A percentile compares a stretch with the other conserved stretches of the same genome.
phyloP scores from a whole-genome alignment of 1,284 basidiomycete species.

The Leccinum pachyderme region DNA sequence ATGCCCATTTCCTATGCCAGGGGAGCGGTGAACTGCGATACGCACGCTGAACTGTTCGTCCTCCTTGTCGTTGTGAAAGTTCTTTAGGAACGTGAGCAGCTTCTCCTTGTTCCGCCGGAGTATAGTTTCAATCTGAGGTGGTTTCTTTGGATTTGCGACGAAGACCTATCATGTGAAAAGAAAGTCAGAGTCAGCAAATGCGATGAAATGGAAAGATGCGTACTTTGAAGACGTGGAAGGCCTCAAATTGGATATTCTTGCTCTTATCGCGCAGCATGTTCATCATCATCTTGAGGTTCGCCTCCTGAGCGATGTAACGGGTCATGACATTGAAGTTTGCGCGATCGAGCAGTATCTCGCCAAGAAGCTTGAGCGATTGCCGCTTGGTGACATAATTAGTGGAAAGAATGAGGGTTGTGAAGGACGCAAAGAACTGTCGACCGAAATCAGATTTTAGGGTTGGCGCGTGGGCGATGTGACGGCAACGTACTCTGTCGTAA shows the following conservation, averaged over 20 bases:
- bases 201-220: background rate
- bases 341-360: conserved; percentile 95
- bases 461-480: conserved; percentile 2
- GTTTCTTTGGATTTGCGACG: conserved; percentile 99
- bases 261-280: conserved; percentile 96
- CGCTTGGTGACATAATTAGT: conserved; percentile 99
- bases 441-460: background rate
- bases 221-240: conserved; percentile 99
- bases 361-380: conserved; percentile 96
- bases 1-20: background rate
- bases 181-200: background rate
- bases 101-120: conserved; percentile 93
- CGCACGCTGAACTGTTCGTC: conserved; percentile 91
- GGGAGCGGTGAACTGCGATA: conserved; percentile 1
- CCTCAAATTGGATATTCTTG: conserved; percentile 99
- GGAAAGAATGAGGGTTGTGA: conserved; percentile 89
- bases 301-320: conserved; percentile 89
- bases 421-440: conserved; percentile 88
- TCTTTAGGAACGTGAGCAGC: conserved; percentile 83
- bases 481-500: conserved; percentile 79
- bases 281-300: conserved; percentile 99
- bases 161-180: conserved; percentile 65
- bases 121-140: conserved; percentile 90
- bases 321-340: conserved; percentile 99
- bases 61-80: conserved; percentile 99